Evolutionary conservation across 345 rosid genomes (phyloP).

Genomic region (Nephelium lappaceum): DNA sequence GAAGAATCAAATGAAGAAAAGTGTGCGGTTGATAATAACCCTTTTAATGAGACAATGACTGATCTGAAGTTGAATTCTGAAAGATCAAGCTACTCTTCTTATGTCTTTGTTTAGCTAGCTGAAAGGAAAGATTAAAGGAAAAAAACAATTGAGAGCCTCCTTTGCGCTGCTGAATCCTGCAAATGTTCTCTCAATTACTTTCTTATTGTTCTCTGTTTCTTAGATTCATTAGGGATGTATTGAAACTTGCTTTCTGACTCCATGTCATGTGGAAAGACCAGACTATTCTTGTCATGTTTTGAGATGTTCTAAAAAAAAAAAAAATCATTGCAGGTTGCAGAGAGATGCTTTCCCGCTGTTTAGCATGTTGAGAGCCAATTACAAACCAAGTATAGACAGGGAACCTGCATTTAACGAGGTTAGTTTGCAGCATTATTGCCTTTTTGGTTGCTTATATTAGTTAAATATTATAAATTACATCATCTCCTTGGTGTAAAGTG

Average conservation of each 20-base stretch:
- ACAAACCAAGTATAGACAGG: slow-evolving; percentile 71
- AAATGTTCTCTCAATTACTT: not conserved
- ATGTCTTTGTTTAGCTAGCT: not conserved
- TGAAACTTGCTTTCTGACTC: not conserved
- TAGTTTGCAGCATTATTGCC: not conserved
- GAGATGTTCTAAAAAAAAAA: not conserved
- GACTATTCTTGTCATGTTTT: not conserved
- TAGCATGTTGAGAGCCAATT: slow-evolving; percentile 76
- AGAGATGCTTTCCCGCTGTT: slow-evolving; percentile 97
- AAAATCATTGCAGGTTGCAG: slow-evolving; percentile 57
- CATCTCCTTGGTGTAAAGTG: not conserved
- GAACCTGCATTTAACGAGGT: slow-evolving; percentile 91
- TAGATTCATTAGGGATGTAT: not conserved
- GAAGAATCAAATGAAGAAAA: not conserved
- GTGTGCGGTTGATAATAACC: not conserved
- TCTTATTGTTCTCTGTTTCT: not conserved
- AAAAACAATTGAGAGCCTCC: not conserved
- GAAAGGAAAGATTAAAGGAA: not conserved
- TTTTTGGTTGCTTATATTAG: not conserved
- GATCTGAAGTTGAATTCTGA: not conserved
- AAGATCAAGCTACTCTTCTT: too few species aligned
- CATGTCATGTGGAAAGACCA: not conserved
- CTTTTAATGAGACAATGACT: not conserved
- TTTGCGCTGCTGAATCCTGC: not conserved
- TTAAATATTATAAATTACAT: not conserved